A percentile compares a stretch with the other conserved stretches of the same genome.
phyloP scores from a whole-genome alignment of 352 stramenopile genomes.

The Globisporangium echinulatum region DNA sequence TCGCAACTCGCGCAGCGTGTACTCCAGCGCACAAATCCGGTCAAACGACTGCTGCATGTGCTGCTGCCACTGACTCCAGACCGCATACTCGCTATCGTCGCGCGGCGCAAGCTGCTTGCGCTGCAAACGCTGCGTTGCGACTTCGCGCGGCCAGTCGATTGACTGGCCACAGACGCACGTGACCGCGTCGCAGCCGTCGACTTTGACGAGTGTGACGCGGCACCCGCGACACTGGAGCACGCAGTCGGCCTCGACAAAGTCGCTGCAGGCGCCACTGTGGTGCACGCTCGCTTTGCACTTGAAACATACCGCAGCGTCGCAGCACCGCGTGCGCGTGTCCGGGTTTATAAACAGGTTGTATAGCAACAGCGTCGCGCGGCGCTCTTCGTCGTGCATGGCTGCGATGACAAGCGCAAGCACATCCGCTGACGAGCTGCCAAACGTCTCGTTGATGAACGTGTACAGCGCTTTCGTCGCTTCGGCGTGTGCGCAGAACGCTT shows the following conservation, averaged over 20 bases:
- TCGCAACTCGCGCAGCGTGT: slow-evolving; percentile 25
- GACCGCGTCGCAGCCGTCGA: slow-evolving; percentile 52
- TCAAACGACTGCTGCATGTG: slow-evolving; percentile 6
- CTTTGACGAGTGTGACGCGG: slow-evolving; percentile 52
- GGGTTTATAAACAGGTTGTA: slow-evolving; percentile 36
- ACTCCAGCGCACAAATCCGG: slow-evolving; percentile 23
- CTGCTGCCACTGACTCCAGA: slow-evolving; percentile 30
- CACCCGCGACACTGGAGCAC: slow-evolving; percentile 50
- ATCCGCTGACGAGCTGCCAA: slow-evolving; percentile 14
- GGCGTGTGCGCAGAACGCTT: slow-evolving; percentile 37
- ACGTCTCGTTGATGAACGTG: slow-evolving; percentile 22
- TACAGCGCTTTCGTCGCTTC: slow-evolving; percentile 25
- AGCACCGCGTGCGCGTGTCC: slow-evolving; percentile 43
- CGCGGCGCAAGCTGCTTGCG: slow-evolving; percentile 34
- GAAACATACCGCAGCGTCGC: slow-evolving; percentile 37
- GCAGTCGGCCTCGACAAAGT: slow-evolving; percentile 48
- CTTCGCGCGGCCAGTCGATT: slow-evolving; percentile 44
- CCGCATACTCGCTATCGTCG: slow-evolving; percentile 18
- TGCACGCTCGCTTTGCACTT: slow-evolving; percentile 52
- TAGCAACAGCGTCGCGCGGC: slow-evolving; percentile 41
- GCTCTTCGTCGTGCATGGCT: slow-evolving; percentile 46
- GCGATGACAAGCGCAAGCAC: slow-evolving; percentile 28
- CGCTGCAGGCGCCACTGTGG: slow-evolving; percentile 37
- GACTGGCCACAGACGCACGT: slow-evolving; percentile 43
- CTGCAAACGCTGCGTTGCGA: slow-evolving; percentile 41